Base-by-base conservation (phyloP, 2,329 filamentous ascomycete genomes). In the Drechmeria coniospora region DNA sequence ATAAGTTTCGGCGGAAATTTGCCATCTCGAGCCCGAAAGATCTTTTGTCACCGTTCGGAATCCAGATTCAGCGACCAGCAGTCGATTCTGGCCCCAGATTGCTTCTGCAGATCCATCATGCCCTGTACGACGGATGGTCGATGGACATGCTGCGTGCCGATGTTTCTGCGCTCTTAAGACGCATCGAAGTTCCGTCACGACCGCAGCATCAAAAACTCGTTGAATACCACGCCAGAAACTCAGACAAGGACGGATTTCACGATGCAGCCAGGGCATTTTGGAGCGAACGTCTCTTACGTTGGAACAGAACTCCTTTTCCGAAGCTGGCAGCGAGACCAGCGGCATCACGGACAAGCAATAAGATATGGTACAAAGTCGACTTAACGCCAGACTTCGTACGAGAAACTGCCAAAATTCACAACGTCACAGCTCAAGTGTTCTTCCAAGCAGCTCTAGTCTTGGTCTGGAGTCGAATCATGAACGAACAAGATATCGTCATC, bases 61-160 rank as follows among this genome's bases (percentile, higher is more conserved):
- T 83, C n/a, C 65, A 80, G 33, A 51, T 84, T 2, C 22, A 29
- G 7, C 39, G 39, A 9, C 18, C 28, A 6, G 12, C 37, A 12
- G 13, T 17, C 7, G 27, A 44, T 4, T 31, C 36, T 26, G 30
- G 45, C 3, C 41, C 45, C 18, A 39, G 55, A 7, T 27, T 47
- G 4, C 50, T 68, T 8, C 29, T 81, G 24, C 61, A 76, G 9
- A 57, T 92, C 0, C 84, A 92, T 45, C 86, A 94, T 50, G 74
- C 81, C 1, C 48, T 92, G 1, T 94, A 92, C 44, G 86, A 94
- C 49, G 86, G 84, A n/a, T 94, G 86, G 86, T 86, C 83, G 0
- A 65, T 84, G 44, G 79, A 93, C 28, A 57, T 87, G 17, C 51
- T 92, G 0, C 40, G 81, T 10, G 55, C 64, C 15, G 82, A 93